phyloP scores from a whole-genome alignment of 768 basidiomycete genomes.

The Asterophora parasitica region DNA sequence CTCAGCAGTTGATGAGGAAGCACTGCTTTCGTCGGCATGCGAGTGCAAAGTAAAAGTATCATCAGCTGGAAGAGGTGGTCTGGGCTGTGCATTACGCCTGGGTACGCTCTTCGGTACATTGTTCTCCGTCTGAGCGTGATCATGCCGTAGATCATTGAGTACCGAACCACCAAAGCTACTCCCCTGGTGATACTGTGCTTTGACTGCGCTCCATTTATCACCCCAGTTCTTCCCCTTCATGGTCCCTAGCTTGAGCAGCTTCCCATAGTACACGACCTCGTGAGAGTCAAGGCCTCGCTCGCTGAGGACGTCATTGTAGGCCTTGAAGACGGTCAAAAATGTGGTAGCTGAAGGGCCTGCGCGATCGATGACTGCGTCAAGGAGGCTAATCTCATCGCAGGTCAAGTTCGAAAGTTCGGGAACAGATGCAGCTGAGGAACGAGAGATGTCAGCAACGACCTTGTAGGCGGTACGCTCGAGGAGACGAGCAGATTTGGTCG shows the following conservation, averaged over 20 bases:
- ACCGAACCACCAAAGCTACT: constrained; percentile 8
- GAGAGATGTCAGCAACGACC: constrained; percentile 33
- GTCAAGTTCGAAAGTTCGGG: constrained; percentile 52
- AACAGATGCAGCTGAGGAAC: constrained; percentile 34
- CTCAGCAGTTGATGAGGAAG: constrained; percentile 2
- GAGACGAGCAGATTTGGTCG: constrained; percentile 32
- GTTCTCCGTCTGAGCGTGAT: neutral
- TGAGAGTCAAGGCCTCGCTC: constrained; percentile 74
- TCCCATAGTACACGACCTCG: constrained; percentile 78
- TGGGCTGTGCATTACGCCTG: constrained; percentile 4
- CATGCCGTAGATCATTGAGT: neutral
- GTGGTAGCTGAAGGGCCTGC: constrained; percentile 67
- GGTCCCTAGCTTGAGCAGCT: constrained; percentile 78
- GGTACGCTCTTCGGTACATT: constrained; percentile 1
- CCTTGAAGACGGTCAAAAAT: constrained; percentile 78
- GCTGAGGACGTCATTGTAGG: constrained; percentile 74
- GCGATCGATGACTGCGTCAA: constrained; percentile 70
- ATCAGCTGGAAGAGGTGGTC: constrained; percentile 6
- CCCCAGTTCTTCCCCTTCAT: constrained; percentile 77
- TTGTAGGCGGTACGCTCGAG: constrained; percentile 13
- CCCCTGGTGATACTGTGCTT: constrained; percentile 45
- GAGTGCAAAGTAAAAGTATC: constrained; percentile 15
- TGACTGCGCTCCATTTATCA: constrained; percentile 75
- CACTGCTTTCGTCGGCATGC: constrained; percentile 6
- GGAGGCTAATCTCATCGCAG: constrained; percentile 56